Evolutionary conservation across 306 rosid genomes (phyloP), one percentile per base, ranked within the genome.

Genomic region (Vigna reflexopilosa): DNA sequence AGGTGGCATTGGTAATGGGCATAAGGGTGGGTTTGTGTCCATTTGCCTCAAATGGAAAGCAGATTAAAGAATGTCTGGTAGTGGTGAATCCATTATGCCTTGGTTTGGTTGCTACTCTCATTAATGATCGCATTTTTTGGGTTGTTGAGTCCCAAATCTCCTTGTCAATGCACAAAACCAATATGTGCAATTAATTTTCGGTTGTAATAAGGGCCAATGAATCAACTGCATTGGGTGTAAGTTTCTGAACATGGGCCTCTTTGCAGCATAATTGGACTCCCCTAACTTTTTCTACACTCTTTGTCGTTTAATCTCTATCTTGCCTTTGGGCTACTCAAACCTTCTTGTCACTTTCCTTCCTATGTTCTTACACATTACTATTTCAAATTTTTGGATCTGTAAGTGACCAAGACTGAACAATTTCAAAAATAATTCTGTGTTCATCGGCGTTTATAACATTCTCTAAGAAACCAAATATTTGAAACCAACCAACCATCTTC

Each of bases 101-200:
- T 62, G 48, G 12, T 52, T 71, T 61, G 78, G 36, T 59, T 72
- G 42, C 66, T 24, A 47, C 70, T 84, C 70, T 81, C 79, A 82
- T 87, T 89, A 85, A 91, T 80, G 78, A 70, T 84, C 84, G 81
- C 84, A 83, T 83, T 83, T 87, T 86, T 83, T 90, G 87, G 90
- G 83, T 84, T 79, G 61, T 71, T 73, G 92, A 85, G 92, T 85
- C 74, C 66, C 80, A 75, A 64, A 48, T 42, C 63, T 73, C 72
- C 30, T 30, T 72, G 17, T 76, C 85, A 57, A 58, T 70, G 85
- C 85, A 77, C 85, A 77, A 73, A 32, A 12, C 77, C 82, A 80
- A 67, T 51, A 71, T 38, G 4, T 3, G 70, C 77, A 80, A 16
- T 80, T 80, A 80, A 76, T 79, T 32, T 9, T 52, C 6, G 30